Conservation (phyloP, 1,284 basidiomycete genomes). For the Caloboletus firmus region DNA sequence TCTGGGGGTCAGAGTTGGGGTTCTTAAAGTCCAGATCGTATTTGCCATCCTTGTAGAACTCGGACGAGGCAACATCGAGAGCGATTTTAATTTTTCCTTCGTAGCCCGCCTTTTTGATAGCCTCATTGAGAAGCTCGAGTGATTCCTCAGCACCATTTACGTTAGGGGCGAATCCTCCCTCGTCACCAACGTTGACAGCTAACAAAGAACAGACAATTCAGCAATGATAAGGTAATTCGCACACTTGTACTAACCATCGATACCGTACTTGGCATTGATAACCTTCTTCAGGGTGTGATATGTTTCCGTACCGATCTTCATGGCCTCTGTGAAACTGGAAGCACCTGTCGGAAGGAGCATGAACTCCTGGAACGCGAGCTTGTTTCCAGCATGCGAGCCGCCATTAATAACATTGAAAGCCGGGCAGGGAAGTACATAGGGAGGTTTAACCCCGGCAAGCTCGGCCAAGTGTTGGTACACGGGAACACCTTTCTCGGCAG, state of each 20-base stretch:
- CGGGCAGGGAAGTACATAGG: constrained; percentile 89
- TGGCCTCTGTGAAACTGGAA: constrained; percentile 88
- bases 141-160: constrained; percentile 96
- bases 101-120: constrained; percentile 97
- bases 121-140: constrained; percentile 93
- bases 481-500: constrained; percentile 90
- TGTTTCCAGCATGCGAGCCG: constrained; percentile 99
- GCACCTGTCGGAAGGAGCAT: constrained; percentile 98
- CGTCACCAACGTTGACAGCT: constrained; percentile 99
- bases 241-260: constrained; percentile 71
- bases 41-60: constrained; percentile 99
- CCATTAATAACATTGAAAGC: constrained; percentile 99
- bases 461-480: constrained; percentile 97
- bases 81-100: constrained; percentile 99
- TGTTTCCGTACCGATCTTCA: constrained; percentile 98
- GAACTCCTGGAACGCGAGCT: constrained; percentile 99
- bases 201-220: constrained; percentile 12
- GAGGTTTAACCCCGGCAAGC: constrained; percentile 91
- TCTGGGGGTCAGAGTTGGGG: constrained; percentile 96
- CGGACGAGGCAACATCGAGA: constrained; percentile 98
- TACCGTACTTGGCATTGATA: constrained; percentile 98
- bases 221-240: neutral
- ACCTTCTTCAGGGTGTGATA: constrained; percentile 99
- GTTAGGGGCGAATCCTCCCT: constrained; percentile 99
- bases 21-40: constrained; percentile 99